Conservation (phyloP, 148 eudicot species). For the Rhododendron griersonianum region DNA sequence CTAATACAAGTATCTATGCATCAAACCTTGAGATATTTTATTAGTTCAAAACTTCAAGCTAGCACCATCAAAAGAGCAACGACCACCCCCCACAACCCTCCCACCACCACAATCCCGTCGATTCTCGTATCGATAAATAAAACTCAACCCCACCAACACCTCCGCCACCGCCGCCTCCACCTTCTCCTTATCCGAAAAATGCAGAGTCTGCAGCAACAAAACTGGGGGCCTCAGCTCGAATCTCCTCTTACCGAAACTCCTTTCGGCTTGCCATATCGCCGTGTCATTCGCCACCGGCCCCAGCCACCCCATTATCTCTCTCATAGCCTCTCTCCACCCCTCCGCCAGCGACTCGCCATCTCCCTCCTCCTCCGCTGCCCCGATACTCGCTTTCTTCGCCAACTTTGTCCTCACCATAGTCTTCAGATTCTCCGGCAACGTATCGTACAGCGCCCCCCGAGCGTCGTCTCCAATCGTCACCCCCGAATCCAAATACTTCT, state of each 20-base stretch:
- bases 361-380: constrained; percentile 22
- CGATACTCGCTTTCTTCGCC: constrained; percentile 27
- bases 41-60: not conserved
- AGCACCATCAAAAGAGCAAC: constrained; percentile 13
- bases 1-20: not conserved
- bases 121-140: constrained; percentile 44
- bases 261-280: constrained; percentile 62
- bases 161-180: constrained; percentile 66
- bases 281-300: constrained; percentile 69
- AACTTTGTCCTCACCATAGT: constrained; percentile 50
- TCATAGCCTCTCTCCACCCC: constrained; percentile 72
- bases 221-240: constrained; percentile 53
- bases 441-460: constrained; percentile 43
- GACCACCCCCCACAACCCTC: not conserved
- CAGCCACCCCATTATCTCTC: constrained; percentile 65
- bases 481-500: constrained; percentile 36
- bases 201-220: constrained; percentile 66
- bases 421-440: constrained; percentile 59
- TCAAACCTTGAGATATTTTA: not conserved
- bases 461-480: constrained; percentile 29
- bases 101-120: constrained; percentile 11
- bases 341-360: constrained; percentile 42
- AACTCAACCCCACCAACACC: constrained; percentile 63
- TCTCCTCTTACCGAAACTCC: constrained; percentile 52
- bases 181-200: constrained; percentile 72